Base-by-base conservation (phyloP, 345 rosid genomes). In the Zanthoxylum bungeanum region DNA sequence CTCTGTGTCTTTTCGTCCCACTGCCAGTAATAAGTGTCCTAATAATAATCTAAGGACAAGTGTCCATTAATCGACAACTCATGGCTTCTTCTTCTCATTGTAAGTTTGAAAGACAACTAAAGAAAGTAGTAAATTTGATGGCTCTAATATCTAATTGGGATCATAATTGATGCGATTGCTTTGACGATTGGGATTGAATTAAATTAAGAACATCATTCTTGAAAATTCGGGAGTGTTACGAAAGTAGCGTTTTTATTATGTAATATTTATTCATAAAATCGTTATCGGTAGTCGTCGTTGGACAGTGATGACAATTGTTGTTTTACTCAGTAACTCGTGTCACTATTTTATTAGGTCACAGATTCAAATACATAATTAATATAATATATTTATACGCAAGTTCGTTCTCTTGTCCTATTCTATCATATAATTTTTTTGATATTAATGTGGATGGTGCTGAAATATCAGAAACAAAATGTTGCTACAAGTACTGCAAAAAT, bases 31-130 rank as follows among this genome's bases (percentile, higher is more conserved):
- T 52, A 55, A 70, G 68, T 58, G 60, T 72, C 30, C 47, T 30
- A 17, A 72, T 66, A 73, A 80, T n/a, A n/a, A n/a, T n/a, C n/a
- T n/a, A n/a, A 75, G 72, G 31, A 58, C 66, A 66, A n/a, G 37
- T 40, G 14, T 68, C 65, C 77, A 69, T 72, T 64, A 72, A 28
- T 59, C 55, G 80, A 81, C 85, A 79, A 70, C 85, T 79, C 84
- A 75, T 73, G 65, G 58, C 59, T 57, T 67, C 62, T 24, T 57
- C 55, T 68, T 31, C 47, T 58, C 25, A 57, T 25, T 19, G 25
- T 22, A 37, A 57, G 51, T 40, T 40, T 28, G n/a, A 11, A 59
- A 53, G 60, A 52, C 62, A 65, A 60, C 25, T 40, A 62, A 3
- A n/a, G n/a, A n/a, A n/a, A n/a, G n/a, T n/a, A n/a, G n/a, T n/a